phyloP scores from a whole-genome alignment of 2,329 filamentous ascomycete species.

The Fusarium denticulatum region DNA sequence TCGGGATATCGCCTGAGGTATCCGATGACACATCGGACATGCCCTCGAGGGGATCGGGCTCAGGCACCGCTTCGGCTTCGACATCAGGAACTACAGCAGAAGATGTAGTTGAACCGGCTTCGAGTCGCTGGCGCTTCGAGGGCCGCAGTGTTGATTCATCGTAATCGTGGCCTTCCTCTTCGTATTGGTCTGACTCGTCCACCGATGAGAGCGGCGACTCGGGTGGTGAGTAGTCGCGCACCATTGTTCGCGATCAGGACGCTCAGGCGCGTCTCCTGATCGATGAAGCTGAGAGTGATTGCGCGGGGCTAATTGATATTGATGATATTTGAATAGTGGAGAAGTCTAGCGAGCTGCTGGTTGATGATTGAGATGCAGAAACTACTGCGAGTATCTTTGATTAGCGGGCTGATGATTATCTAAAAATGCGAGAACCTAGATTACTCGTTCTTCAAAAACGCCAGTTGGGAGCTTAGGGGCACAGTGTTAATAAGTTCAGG shows the following conservation, averaged over 20 bases:
- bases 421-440: slow-evolving; percentile 22
- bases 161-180: slow-evolving; percentile 57
- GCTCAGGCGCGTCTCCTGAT: slow-evolving; percentile 36
- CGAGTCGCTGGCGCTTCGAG: slow-evolving; percentile 59
- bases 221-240: slow-evolving; percentile 51
- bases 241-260: slow-evolving; percentile 47
- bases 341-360: background rate
- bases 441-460: slow-evolving; percentile 33
- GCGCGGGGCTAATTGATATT: background rate
- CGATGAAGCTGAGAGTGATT: slow-evolving; percentile 8
- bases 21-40: slow-evolving; percentile 86
- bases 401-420: slow-evolving; percentile 14
- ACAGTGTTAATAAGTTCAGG: slow-evolving; percentile 34
- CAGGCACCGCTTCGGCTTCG: slow-evolving; percentile 58
- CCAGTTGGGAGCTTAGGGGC: slow-evolving; percentile 37
- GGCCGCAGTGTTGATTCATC: slow-evolving; percentile 55
- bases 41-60: slow-evolving; percentile 64
- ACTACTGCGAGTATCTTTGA: slow-evolving; percentile 1
- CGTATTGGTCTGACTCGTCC: slow-evolving; percentile 57
- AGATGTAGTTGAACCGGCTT: slow-evolving; percentile 57
- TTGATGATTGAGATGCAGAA: background rate
- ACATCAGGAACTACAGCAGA: slow-evolving; percentile 55
- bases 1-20: slow-evolving; percentile 85
- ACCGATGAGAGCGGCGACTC: slow-evolving; percentile 61
- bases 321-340: background rate